Evolutionary conservation across 2,329 filamentous ascomycete genomes (phyloP), one percentile per base, ranked within the genome.

Genomic region (Nemania sp.): DNA sequence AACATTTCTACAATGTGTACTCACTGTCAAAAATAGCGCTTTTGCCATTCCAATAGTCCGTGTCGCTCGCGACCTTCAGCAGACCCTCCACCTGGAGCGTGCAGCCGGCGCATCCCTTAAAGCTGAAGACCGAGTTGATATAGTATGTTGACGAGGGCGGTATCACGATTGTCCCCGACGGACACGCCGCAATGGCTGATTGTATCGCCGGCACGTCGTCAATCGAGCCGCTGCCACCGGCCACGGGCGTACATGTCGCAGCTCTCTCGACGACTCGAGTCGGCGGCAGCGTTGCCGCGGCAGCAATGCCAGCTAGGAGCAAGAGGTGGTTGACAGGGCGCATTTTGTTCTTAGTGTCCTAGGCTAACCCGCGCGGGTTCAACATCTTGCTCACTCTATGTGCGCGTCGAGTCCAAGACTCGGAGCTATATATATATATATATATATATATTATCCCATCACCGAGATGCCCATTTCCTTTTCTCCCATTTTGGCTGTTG

Each of bases 131-230:
- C 2, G 67, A 67, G 15, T 69, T 67, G 67, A 69, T 27, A 35
- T 69, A 56, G 7, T 69, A 69, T 18, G 64, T 69, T 1, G 59
- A 52, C 15, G 29, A 49, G 1, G 60, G 45, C 11, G 64, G 64
- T n/a, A 69, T 69, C 22, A 69, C 64, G 49, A 69, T 69, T 4
- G 64, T 69, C 0, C 64, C 67, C 11, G 64, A 67, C n/a, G 64
- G 64, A 54, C 67, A 67, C 10, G 59, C 64, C 26, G 64, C 64
- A 18, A 67, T 67, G 1, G 64, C 67, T 0, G 64, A 67, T 11
- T 67, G 63, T n/a, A 69, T 69, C 2, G 67, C 63, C 29, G 67
- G 67, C n/a, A 69, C 67, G 49, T 69, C 67, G 24, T 69, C 67
- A 35, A 63, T 22, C 5, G 64, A 64, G 32, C 60, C 47, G 51